A percentile compares a stretch with the other conserved stretches of the same genome.
Evolutionary conservation across 257 asterid genomes (phyloP).

Genomic region (Striga asiatica): DNA sequence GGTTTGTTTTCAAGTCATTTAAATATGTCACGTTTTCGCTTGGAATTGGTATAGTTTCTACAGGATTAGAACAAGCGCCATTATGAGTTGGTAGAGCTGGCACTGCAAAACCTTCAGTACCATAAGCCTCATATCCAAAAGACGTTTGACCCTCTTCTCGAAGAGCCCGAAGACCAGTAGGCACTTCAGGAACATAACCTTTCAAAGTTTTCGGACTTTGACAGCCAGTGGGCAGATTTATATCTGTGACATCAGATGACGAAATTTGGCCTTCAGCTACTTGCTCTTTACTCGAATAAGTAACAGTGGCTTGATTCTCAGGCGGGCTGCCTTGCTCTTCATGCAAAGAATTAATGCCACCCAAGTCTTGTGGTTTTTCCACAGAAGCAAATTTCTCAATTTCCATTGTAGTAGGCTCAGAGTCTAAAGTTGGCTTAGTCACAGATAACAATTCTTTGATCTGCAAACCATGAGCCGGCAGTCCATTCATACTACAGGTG

Average conservation of each 20-base stretch:
- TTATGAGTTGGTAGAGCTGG: constrained; percentile 15
- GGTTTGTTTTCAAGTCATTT: constrained; percentile 21
- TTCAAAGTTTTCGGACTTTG: background rate
- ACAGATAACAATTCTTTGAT: constrained; percentile 35
- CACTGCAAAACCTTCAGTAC: constrained; percentile 18
- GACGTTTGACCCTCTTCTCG: constrained; percentile 18
- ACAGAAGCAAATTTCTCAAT: constrained; percentile 18
- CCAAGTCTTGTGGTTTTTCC: no score
- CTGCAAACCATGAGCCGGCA: constrained; percentile 62
- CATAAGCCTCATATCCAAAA: constrained; percentile 15
- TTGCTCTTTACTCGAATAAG: constrained; percentile 15
- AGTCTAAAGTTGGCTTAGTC: constrained; percentile 5
- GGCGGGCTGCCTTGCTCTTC: background rate
- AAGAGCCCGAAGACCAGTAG: constrained; percentile 9
- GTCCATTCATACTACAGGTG: constrained; percentile 40
- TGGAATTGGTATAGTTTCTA: constrained; percentile 17
- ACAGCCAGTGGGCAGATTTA: background rate
- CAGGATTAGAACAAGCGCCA: constrained; percentile 11
- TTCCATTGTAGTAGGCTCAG: constrained; percentile 18
- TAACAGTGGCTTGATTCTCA: constrained; percentile 3
- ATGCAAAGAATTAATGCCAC: no score
- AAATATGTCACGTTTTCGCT: constrained; percentile 15
- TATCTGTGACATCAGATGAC: background rate
- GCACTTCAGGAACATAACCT: constrained; percentile 16
- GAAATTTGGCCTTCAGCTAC: background rate